A percentile compares a stretch with the other conserved stretches of the same genome.
phyloP scores from a whole-genome alignment of 441 rosid genomes.

The Biscutella laevigata region DNA sequence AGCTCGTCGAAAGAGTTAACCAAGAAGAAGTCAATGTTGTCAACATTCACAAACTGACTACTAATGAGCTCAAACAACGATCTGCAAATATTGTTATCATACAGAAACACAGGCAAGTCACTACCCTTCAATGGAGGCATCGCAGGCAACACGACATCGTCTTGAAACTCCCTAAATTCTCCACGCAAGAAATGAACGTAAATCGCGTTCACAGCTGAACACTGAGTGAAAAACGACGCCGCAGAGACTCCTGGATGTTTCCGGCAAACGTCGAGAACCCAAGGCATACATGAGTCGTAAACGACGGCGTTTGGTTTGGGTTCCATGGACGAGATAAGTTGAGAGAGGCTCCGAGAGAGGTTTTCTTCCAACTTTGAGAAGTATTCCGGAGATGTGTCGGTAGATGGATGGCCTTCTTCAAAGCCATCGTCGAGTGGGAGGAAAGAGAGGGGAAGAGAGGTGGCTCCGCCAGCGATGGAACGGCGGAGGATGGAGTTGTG shows the following conservation, averaged over 20 bases:
- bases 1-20: constrained; percentile 60
- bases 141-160: constrained; percentile 27
- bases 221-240: constrained; percentile 40
- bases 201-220: constrained; percentile 33
- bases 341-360: constrained; percentile 20
- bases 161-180: constrained; percentile 17
- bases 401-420: constrained; percentile 26
- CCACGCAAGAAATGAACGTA: constrained; percentile 40
- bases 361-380: constrained; percentile 16
- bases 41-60: constrained; percentile 45
- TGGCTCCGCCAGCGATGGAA: constrained; percentile 21
- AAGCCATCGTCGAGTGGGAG: constrained; percentile 23
- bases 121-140: constrained; percentile 39
- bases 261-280: constrained; percentile 16
- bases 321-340: constrained; percentile 25
- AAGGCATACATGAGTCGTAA: constrained; percentile 27
- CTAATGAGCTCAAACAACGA: constrained; percentile 33
- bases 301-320: constrained; percentile 26
- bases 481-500: constrained; percentile 25
- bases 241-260: constrained; percentile 18
- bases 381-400: constrained; percentile 19
- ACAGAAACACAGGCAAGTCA: constrained; percentile 54
- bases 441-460: constrained; percentile 18
- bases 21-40: constrained; percentile 45
- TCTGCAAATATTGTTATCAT: constrained; percentile 13